These are phyloP conservation scores for Huntiella abstrusa DNA, from an alignment of 2,329 filamentous ascomycete species.

Conservation along the genomic window DNA sequence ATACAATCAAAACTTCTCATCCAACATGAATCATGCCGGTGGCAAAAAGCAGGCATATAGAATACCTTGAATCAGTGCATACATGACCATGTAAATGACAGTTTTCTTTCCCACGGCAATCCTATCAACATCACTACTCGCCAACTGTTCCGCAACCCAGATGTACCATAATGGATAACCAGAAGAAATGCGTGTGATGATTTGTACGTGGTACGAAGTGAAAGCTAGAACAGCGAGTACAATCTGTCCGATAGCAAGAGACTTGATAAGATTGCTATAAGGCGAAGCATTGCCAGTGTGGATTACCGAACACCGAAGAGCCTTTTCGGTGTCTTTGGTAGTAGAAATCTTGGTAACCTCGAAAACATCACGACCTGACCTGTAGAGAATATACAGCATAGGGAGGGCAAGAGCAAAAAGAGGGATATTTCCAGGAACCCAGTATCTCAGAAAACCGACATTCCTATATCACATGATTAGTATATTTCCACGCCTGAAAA, in stretches of 20 bases:
- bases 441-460: slow-evolving; percentile 74
- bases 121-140: slow-evolving; percentile 10
- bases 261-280: slow-evolving; percentile 21
- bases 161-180: slow-evolving; percentile 83
- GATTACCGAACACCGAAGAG: background rate
- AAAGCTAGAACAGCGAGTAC: slow-evolving; percentile 52
- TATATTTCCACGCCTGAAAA: slow-evolving; percentile 1
- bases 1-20: background rate
- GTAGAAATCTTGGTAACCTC: background rate
- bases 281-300: slow-evolving; percentile 7
- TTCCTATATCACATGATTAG: slow-evolving; percentile 37
- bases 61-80: slow-evolving; percentile 63
- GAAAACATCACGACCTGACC: slow-evolving; percentile 3
- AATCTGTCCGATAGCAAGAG: slow-evolving; percentile 54
- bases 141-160: slow-evolving; percentile 42
- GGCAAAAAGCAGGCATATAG: slow-evolving; percentile 83
- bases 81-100: slow-evolving; percentile 57
- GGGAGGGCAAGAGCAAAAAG: slow-evolving; percentile 72
- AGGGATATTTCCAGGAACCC: slow-evolving; percentile 70
- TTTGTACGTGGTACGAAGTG: slow-evolving; percentile 79
- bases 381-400: slow-evolving; percentile 45
- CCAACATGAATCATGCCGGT: slow-evolving; percentile 41
- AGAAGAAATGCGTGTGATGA: slow-evolving; percentile 74
- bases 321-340: background rate
- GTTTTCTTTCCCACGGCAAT: slow-evolving; percentile 20